These are phyloP conservation scores for Cyberlindnera lachancei DNA, from an alignment of 805 yeast species.

Conservation along the genomic window DNA sequence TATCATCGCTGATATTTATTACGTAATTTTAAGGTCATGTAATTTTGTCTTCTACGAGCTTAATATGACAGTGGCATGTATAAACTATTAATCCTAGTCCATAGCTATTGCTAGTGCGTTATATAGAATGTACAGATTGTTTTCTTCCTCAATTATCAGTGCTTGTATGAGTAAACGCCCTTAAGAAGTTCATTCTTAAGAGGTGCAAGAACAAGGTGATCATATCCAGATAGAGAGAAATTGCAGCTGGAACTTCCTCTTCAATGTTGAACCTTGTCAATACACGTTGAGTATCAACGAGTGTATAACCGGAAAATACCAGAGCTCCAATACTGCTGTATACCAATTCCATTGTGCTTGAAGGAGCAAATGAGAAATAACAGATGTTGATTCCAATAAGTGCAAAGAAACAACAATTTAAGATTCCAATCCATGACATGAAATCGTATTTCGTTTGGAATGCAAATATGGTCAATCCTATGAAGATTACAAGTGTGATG, in stretches of 20 bases:
- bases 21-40: too few relatives aligned
- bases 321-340: slow-evolving; percentile 72
- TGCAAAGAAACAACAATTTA: slow-evolving; percentile 52
- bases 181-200: too few relatives aligned
- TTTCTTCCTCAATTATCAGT: too few relatives aligned
- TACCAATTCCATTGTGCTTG: slow-evolving; percentile 47
- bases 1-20: too few relatives aligned
- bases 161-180: too few relatives aligned
- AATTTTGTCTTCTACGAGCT: too few relatives aligned
- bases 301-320: slow-evolving; percentile 60
- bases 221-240: slow-evolving; percentile 72
- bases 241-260: slow-evolving; percentile 75
- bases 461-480: slow-evolving; percentile 73
- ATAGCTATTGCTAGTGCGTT: too few relatives aligned
- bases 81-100: too few relatives aligned
- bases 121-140: too few relatives aligned
- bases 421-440: slow-evolving; percentile 55
- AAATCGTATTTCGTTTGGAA: slow-evolving; percentile 73
- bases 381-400: slow-evolving; percentile 67
- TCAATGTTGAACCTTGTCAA: slow-evolving; percentile 71
- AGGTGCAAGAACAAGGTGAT: slow-evolving; percentile 74
- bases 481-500: slow-evolving; percentile 60
- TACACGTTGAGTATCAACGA: slow-evolving; percentile 76
- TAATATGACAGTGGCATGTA: too few relatives aligned
- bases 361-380: slow-evolving; percentile 56